Percentiles rank a stretch among this genome's conserved stretches.
phyloP scores from a whole-genome alignment of 176 grass and related monocot genomes.

The Musa itinerans region DNA sequence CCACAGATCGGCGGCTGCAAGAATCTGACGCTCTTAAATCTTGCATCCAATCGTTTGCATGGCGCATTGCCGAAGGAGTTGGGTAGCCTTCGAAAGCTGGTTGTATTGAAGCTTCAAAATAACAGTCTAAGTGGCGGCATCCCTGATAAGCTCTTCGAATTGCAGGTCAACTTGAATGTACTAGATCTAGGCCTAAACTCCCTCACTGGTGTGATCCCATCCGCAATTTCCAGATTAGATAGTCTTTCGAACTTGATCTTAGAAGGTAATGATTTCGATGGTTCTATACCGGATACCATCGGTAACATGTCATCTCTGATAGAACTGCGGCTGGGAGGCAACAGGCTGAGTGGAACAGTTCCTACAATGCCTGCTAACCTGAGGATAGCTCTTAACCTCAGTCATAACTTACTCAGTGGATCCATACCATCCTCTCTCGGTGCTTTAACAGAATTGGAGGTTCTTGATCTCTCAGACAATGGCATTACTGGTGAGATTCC shows the following conservation, averaged over 20 bases:
- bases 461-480: slow-evolving; percentile 93
- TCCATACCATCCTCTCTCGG: slow-evolving; percentile 30
- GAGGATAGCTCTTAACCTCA: slow-evolving; percentile 48
- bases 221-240: not conserved
- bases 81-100: slow-evolving; percentile 30
- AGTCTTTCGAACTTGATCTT: slow-evolving; percentile 46
- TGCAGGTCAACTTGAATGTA: slow-evolving; percentile 5
- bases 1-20: slow-evolving; percentile 25
- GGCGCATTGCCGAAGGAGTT: slow-evolving; percentile 26
- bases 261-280: slow-evolving; percentile 28
- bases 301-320: slow-evolving; percentile 4
- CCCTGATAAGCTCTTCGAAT: slow-evolving; percentile 13
- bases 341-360: slow-evolving; percentile 41
- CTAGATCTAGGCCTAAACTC: slow-evolving; percentile 62
- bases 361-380: slow-evolving; percentile 30
- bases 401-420: slow-evolving; percentile 42
- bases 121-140: slow-evolving; percentile 35
- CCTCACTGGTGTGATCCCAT: slow-evolving; percentile 37
- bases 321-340: slow-evolving; percentile 46
- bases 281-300: slow-evolving; percentile 34
- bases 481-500: slow-evolving; percentile 38
- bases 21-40: slow-evolving; percentile 41
- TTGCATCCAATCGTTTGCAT: slow-evolving; percentile 41
- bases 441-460: not conserved
- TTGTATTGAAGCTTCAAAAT: slow-evolving; percentile 41